phyloP scores from a whole-genome alignment of 2,329 filamentous ascomycete genomes.

The Triangularia verruculosa region DNA sequence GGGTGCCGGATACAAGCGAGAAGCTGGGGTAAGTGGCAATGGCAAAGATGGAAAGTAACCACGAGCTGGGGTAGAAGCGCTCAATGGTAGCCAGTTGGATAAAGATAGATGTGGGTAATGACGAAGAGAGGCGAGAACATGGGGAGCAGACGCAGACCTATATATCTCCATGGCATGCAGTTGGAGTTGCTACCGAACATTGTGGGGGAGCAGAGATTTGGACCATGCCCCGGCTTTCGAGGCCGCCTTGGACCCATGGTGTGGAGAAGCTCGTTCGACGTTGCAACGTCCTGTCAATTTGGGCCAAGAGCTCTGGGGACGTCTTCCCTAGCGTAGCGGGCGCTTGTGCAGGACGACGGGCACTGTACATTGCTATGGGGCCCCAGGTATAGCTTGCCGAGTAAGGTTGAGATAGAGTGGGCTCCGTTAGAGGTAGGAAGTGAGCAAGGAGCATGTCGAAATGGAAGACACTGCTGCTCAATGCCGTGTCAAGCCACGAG shows the following conservation, averaged over 20 bases:
- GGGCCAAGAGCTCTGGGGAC: slow-evolving; percentile 16
- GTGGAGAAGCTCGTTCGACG: slow-evolving; percentile 28
- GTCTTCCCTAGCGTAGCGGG: slow-evolving; percentile 12
- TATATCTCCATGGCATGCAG: slow-evolving; percentile 39
- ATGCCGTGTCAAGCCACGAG: slow-evolving; percentile 31
- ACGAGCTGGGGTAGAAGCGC: slow-evolving; percentile 14
- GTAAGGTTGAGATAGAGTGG: slow-evolving; percentile 28
- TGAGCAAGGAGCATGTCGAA: neutral
- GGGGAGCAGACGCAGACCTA: slow-evolving; percentile 39
- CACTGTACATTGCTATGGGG: slow-evolving; percentile 17
- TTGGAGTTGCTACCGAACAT: slow-evolving; percentile 33
- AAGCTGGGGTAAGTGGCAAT: slow-evolving; percentile 26
- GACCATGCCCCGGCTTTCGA: slow-evolving; percentile 23
- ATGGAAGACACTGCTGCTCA: slow-evolving; percentile 22
- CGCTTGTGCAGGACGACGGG: slow-evolving; percentile 18
- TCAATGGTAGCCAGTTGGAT: slow-evolving; percentile 20
- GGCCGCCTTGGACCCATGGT: slow-evolving; percentile 22
- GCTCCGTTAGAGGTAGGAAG: slow-evolving; percentile 12
- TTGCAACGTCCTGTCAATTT: slow-evolving; percentile 20
- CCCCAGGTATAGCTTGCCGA: slow-evolving; percentile 23
- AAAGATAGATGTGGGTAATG: slow-evolving; percentile 26
- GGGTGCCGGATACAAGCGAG: slow-evolving; percentile 19
- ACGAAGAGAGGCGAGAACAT: slow-evolving; percentile 30
- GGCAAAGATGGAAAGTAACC: slow-evolving; percentile 17
- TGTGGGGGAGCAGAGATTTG: slow-evolving; percentile 33